Evolutionary conservation across 2,329 filamentous ascomycete genomes (phyloP).

Genomic region (Epichloe coenophiala): DNA sequence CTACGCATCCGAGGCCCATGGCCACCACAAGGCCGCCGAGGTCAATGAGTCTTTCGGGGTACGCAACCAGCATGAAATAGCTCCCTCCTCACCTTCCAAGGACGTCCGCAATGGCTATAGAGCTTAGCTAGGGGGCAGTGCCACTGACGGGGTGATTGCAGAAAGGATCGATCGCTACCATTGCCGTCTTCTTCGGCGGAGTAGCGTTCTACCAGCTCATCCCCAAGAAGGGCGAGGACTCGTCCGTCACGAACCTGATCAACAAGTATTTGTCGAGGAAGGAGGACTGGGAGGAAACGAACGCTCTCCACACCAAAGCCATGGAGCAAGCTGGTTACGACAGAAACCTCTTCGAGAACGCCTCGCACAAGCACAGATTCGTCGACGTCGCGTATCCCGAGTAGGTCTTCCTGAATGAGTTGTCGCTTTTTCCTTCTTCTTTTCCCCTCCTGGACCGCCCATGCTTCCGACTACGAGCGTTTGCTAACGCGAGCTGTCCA

Average conservation of each 20-base stretch:
- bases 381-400: slow-evolving; percentile 44
- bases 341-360: slow-evolving; percentile 39
- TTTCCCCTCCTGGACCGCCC: neutral
- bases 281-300: slow-evolving; percentile 38
- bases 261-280: slow-evolving; percentile 31
- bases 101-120: neutral
- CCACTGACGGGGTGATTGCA: slow-evolving; percentile 14
- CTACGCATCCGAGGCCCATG: slow-evolving; percentile 42
- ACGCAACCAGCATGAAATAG: slow-evolving; percentile 19
- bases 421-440: too few relatives aligned
- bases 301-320: slow-evolving; percentile 35
- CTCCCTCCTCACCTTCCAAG: neutral
- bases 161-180: slow-evolving; percentile 34
- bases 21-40: slow-evolving; percentile 30
- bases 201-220: slow-evolving; percentile 35
- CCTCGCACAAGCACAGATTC: slow-evolving; percentile 27
- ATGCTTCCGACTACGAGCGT: too few relatives aligned
- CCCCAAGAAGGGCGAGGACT: slow-evolving; percentile 36
- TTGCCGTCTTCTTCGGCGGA: slow-evolving; percentile 30
- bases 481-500: neutral
- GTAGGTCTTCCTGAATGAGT: slow-evolving; percentile 26
- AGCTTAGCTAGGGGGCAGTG: neutral
- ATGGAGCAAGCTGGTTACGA: slow-evolving; percentile 44
- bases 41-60: slow-evolving; percentile 44
- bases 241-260: slow-evolving; percentile 32